Base-by-base conservation (phyloP, 345 rosid species). In the Eutrema japonicum region DNA sequence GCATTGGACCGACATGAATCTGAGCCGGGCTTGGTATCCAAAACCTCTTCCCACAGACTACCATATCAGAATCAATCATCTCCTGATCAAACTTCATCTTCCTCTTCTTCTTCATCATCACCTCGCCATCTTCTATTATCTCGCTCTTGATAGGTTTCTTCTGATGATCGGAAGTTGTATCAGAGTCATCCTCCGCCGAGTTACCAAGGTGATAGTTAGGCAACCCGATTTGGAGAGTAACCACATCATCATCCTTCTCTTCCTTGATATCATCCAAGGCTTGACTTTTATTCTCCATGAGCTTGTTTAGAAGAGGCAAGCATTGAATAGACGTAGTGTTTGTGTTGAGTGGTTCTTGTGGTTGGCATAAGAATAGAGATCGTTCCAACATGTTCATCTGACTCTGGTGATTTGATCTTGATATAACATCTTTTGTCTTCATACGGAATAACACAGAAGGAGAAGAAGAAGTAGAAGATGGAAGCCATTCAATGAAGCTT, bases 21-120 rank as follows among this genome's bases (percentile, higher is more conserved):
- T 95, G 99, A 68, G 96, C 81, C 8, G 96, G 97, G 16, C 94
- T 95, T 13, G 99, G 99, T 68, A 95, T 92, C 99, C 99, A 95
- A 79, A 71, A 77, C 63, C 71, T 76, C 75, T 70, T 46, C 8
- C 71, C 79, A 69, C 60, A 30, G 2, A 64, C 71, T 69, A 64
- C 79, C 40, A 64, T 18, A 48, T 70, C 79, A 22, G 54, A 77
- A 71, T 35, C 71, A 70, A 2, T 54, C 42, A 60, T 37, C 40
- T 48, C 67, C 14, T 41, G 62, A 47, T 16, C 40, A 64, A 61
- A 45, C 40, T 36, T 49, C 55, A 71, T 64, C 55, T 41, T 70
- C 56, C 66, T 77, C 58, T 51, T 76, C 71, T 68, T 76, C 61
- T 64, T 64, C 68, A 56, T 64, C 76, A 77, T 40, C 47, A 70